Conservation (phyloP, 2,329 filamentous ascomycete genomes). For the Phoma sp. region DNA sequence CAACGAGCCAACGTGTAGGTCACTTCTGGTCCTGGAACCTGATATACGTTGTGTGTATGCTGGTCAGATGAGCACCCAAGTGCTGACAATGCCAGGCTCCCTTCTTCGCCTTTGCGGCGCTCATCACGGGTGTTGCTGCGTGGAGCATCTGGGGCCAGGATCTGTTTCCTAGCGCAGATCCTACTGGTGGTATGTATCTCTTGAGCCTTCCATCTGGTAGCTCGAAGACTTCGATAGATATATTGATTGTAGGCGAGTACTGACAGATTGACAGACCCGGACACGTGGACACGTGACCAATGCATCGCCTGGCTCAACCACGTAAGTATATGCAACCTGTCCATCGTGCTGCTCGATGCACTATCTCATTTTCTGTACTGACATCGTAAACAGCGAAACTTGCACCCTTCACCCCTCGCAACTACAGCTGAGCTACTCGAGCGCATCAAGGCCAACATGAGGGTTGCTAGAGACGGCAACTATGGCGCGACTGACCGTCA, state of each 20-base stretch:
- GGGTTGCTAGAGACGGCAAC: constrained; percentile 42
- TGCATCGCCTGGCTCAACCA: constrained; percentile 80
- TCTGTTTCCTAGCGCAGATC: constrained; percentile 81
- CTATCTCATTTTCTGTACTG: neutral
- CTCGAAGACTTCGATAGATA: too few species aligned
- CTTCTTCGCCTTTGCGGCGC: constrained; percentile 70
- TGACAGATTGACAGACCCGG: constrained; percentile 65
- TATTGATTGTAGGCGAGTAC: too few species aligned
- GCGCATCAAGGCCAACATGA: constrained; percentile 73
- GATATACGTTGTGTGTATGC: constrained; percentile 31
- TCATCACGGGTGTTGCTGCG: constrained; percentile 80
- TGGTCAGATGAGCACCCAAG: neutral
- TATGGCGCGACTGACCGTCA: constrained; percentile 10
- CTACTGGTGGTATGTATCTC: constrained; percentile 70
- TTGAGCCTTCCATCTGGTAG: too few species aligned
- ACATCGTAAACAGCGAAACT: constrained; percentile 61
- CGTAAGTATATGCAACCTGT: constrained; percentile 61
- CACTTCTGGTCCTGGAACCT: constrained; percentile 29
- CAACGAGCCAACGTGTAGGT: constrained; percentile 54
- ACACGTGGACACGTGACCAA: constrained; percentile 80
- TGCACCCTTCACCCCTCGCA: constrained; percentile 66
- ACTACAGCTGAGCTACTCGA: constrained; percentile 71
- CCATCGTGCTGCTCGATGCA: neutral
- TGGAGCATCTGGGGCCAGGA: constrained; percentile 88
- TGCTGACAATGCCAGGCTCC: constrained; percentile 33